phyloP scores from a whole-genome alignment of 306 rosid species.

The Acacia melanoxylon region DNA sequence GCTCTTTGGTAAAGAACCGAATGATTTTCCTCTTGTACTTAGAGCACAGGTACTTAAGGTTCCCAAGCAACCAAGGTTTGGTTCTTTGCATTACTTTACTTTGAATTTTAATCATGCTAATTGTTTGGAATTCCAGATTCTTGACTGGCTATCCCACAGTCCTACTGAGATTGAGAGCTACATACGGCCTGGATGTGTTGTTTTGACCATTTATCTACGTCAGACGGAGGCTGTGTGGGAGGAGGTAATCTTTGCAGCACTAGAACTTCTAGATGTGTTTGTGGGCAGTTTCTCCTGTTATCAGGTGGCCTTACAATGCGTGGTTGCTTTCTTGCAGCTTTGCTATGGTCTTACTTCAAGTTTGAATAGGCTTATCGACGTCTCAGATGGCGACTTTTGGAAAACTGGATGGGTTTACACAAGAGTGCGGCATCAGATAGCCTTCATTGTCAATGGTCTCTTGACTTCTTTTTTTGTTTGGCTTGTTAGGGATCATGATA shows the following conservation, averaged over 20 bases:
- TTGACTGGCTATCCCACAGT: slow-evolving; percentile 83
- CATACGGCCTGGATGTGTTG: slow-evolving; percentile 89
- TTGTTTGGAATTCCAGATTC: slow-evolving; percentile 58
- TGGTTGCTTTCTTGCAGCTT: slow-evolving; percentile 54
- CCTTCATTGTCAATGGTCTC: slow-evolving; percentile 74
- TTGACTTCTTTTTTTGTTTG: slow-evolving; percentile 7
- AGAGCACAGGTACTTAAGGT: slow-evolving; percentile 52
- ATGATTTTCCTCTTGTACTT: slow-evolving; percentile 48
- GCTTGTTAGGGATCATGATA: slow-evolving; percentile 24
- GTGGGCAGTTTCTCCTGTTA: slow-evolving; percentile 23
- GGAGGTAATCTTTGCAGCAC: slow-evolving; percentile 52
- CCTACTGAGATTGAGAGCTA: slow-evolving; percentile 92
- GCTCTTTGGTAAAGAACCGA: slow-evolving; percentile 62
- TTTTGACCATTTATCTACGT: slow-evolving; percentile 76
- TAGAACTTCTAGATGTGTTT: slow-evolving; percentile 17
- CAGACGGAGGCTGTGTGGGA: slow-evolving; percentile 76
- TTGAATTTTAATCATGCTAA: slow-evolving; percentile 15
- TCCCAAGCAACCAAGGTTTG: slow-evolving; percentile 16
- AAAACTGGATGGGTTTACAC: slow-evolving; percentile 82
- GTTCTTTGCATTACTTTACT: slow-evolving; percentile 26
- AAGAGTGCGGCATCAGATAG: slow-evolving; percentile 77
- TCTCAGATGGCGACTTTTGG: slow-evolving; percentile 72
- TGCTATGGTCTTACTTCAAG: slow-evolving; percentile 71
- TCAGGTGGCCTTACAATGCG: slow-evolving; percentile 15
- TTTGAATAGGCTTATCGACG: slow-evolving; percentile 74